phyloP scores from a whole-genome alignment of 345 rosid genomes.

The Eucalyptus paniculata region DNA sequence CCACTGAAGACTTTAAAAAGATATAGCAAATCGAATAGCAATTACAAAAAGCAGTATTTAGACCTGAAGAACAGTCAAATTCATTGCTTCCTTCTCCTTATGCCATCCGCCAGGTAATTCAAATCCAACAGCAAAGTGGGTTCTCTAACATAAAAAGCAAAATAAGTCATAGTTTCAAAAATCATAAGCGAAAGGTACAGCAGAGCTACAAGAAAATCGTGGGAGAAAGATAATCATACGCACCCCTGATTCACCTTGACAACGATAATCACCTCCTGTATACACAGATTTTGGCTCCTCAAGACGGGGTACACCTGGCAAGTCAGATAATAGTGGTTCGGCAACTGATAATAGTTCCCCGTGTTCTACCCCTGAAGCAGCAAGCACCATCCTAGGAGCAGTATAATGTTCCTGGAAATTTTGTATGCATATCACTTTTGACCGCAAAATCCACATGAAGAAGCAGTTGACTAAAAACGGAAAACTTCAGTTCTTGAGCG shows the following conservation, averaged over 20 bases:
- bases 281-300: constrained; percentile 67
- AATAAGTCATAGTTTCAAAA: not conserved
- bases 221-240: not conserved
- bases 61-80: constrained; percentile 88
- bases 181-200: not conserved
- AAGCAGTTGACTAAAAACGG: not conserved
- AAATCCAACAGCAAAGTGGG: constrained; percentile 91
- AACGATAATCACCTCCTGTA: constrained; percentile 84
- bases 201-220: not conserved
- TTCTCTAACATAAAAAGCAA: constrained; percentile 18
- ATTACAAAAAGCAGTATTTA: not conserved
- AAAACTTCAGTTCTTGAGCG: not conserved
- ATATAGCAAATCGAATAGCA: not conserved
- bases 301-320: constrained; percentile 29
- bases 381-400: constrained; percentile 73
- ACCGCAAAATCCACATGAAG: not conserved
- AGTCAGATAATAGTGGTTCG: constrained; percentile 81
- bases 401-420: constrained; percentile 64
- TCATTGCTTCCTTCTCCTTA: constrained; percentile 62
- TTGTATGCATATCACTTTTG: not conserved
- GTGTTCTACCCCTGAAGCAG: constrained; percentile 80
- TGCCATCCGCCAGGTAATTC: constrained; percentile 88
- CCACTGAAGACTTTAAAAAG: not conserved
- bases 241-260: constrained; percentile 80
- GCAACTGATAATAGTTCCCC: constrained; percentile 67